These are phyloP conservation scores for Isochrysis galbana DNA, from an alignment of 78 protist genomes.

Conservation along the genomic window DNA sequence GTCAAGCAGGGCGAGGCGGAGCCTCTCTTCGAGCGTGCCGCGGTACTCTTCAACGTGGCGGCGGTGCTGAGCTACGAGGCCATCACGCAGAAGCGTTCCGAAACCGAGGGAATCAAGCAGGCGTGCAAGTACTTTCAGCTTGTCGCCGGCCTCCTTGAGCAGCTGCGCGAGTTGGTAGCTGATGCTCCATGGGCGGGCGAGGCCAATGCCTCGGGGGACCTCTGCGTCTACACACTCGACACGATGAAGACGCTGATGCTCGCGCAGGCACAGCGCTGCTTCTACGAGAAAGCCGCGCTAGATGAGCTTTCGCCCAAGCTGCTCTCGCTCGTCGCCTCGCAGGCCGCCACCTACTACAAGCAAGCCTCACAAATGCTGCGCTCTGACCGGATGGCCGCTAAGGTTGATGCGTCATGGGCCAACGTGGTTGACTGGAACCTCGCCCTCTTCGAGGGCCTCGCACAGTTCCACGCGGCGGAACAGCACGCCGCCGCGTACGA, in stretches of 20 bases:
- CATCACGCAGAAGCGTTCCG: background rate
- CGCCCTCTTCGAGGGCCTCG: background rate
- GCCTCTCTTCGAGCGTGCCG: background rate
- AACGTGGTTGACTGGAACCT: background rate
- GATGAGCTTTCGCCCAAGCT: background rate
- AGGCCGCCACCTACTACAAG: background rate
- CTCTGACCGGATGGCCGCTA: background rate
- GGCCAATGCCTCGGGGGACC: background rate
- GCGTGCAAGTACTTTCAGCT: background rate
- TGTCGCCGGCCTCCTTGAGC: background rate
- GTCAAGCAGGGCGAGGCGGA: background rate
- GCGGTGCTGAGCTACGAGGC: background rate
- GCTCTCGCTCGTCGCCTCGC: background rate
- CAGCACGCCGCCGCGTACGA: background rate
- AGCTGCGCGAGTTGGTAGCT: background rate
- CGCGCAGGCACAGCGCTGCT: conserved; percentile 5
- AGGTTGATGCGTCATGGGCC: background rate
- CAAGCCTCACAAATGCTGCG: background rate
- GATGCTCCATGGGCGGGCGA: background rate
- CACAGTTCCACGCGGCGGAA: background rate
- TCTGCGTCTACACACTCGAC: background rate
- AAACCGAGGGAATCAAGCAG: background rate
- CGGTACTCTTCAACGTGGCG: background rate
- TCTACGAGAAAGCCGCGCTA: background rate
- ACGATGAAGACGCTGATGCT: background rate